Percentiles rank a stretch among this genome's conserved stretches.
Evolutionary conservation across 2,329 filamentous ascomycete species (phyloP).

Genomic region (Neonectria ditissima): DNA sequence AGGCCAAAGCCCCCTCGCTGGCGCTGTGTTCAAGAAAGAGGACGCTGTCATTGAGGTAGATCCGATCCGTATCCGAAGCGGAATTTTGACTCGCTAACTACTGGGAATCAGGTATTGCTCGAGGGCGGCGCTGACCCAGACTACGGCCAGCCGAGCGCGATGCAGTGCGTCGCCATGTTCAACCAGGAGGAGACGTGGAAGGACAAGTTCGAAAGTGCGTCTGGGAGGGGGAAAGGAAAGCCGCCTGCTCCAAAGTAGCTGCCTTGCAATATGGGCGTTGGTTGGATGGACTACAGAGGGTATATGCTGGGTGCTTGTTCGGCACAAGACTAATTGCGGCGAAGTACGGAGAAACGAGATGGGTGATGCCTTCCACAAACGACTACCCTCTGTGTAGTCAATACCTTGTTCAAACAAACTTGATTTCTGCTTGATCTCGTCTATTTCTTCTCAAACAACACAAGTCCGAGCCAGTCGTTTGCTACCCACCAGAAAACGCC

Average conservation of each 20-base stretch:
- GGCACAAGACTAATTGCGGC: not conserved
- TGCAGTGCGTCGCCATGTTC: conserved; percentile 63
- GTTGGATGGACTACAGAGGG: not conserved
- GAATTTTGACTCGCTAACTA: not conserved
- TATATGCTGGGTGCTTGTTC: not conserved
- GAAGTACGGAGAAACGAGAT: too few species aligned
- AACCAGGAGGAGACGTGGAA: conserved; percentile 65
- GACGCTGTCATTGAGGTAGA: conserved; percentile 70
- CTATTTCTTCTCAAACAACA: not conserved
- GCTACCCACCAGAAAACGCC: not conserved
- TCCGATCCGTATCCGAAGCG: too few species aligned
- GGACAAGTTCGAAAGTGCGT: conserved; percentile 60
- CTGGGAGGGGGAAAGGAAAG: conserved; percentile 60
- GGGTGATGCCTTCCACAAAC: not conserved
- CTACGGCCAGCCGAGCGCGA: conserved; percentile 61
- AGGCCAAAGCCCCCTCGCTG: conserved; percentile 76
- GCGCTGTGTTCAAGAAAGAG: conserved; percentile 79
- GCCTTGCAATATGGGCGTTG: not conserved
- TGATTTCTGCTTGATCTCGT: not conserved
- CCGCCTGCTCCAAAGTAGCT: conserved; percentile 1
- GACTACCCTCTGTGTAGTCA: not conserved
- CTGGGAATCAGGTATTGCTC: conserved; percentile 54
- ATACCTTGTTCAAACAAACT: not conserved
- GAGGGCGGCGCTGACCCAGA: conserved; percentile 67
- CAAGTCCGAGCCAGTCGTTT: not conserved